Base-by-base conservation (phyloP, 2,329 filamentous ascomycete species). In the Talaromyces sp. region DNA sequence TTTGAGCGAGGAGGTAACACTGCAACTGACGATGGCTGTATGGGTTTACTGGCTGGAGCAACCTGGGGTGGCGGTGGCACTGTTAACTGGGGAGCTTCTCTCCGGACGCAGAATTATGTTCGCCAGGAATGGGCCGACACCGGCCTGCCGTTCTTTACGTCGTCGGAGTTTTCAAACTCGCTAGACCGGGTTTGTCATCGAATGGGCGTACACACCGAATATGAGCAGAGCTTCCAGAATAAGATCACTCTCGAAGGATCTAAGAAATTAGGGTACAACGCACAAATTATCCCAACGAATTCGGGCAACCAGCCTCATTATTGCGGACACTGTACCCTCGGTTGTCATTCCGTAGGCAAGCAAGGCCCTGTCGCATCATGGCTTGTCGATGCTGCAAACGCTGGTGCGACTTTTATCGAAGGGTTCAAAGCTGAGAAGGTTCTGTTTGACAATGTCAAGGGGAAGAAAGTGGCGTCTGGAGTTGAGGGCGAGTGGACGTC, bases 31-130 rank as follows among this genome's bases (percentile, higher is more conserved):
- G 85, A 90, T 72, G 80, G 81, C 11, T 84, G 85, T 5, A 80
- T 89, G 36, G 84, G 80, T 17, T 76, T 94, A 13, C 75, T 91
- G 2, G 86, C 90, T 0, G 93, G 91, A 1, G 85, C 87, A 64
- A 86, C 86, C 36, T 96, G 90, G 87, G 93, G 93, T 34, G 93
- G 93, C 49, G 93, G 93, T 64, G 93, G 93, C 5, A 92, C 91
- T 0, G 79, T 97, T 71, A 97, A 97, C 77, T 97, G 93, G 93
- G 90, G 82, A 27, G 86, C 86, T 5, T 84, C 83, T 3, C 74
- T 89, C 17, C 86, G 89, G 70, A 90, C 91, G 0, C 91, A 94
- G 73, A 87, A 86, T 29, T 91, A 84, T 69, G 91, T 97, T 1
- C 86, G 93, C 3, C 82, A 87, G 69, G 92, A 97, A 77, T 97